Percentiles rank a stretch among this genome's conserved stretches.
Conservation (phyloP, 148 eudicot species). For the Camellia lanceoleosa region DNA sequence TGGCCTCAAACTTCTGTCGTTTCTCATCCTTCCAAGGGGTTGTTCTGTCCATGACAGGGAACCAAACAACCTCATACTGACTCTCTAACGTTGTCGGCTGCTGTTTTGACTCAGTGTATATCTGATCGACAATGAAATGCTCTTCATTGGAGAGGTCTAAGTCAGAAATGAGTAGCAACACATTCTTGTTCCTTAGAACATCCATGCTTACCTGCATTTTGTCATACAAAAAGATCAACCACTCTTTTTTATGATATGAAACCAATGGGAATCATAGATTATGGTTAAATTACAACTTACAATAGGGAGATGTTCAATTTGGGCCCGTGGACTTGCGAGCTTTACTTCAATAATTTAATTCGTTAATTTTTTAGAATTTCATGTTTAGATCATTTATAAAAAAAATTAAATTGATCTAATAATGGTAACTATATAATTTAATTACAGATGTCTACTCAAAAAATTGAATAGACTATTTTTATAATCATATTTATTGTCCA, state of each 20-base stretch:
- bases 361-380: too few relatives aligned
- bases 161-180: constrained; percentile 59
- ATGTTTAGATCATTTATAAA: too few relatives aligned
- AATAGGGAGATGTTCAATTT: too few relatives aligned
- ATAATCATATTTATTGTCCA: too few relatives aligned
- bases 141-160: constrained; percentile 64
- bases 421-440: too few relatives aligned
- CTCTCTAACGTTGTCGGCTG: constrained; percentile 41
- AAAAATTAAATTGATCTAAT: too few relatives aligned
- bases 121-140: constrained; percentile 48
- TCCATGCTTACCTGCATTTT: constrained; percentile 46
- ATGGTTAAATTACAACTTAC: too few relatives aligned
- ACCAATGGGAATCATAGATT: neutral
- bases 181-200: constrained; percentile 53
- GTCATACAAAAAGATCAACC: neutral
- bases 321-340: too few relatives aligned
- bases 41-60: constrained; percentile 50
- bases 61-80: constrained; percentile 65
- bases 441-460: too few relatives aligned
- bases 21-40: constrained; percentile 35
- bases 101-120: constrained; percentile 38
- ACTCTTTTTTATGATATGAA: neutral
- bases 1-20: constrained; percentile 37
- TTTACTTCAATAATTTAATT: too few relatives aligned
- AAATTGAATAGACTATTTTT: too few relatives aligned